Conservation (phyloP, 495 filamentous ascomycete genomes). For the Neurospora tetraspora region DNA sequence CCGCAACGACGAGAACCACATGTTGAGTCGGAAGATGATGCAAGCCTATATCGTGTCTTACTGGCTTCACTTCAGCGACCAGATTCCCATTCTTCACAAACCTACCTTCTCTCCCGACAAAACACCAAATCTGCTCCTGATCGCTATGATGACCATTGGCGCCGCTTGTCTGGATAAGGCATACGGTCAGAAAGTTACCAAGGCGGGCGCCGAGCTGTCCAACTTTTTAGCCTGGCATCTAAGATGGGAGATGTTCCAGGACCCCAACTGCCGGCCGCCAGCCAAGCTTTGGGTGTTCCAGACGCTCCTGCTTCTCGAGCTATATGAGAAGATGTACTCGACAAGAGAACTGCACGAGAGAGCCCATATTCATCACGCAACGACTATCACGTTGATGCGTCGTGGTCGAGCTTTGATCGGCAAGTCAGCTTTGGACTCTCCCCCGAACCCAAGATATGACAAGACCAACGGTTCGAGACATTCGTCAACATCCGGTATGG, state of each 20-base stretch:
- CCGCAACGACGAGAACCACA: constrained; percentile 57
- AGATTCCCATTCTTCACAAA: constrained; percentile 88
- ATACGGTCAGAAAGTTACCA: constrained; percentile 61
- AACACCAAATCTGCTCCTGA: constrained; percentile 73
- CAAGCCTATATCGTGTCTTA: constrained; percentile 88
- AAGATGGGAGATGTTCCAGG: constrained; percentile 86
- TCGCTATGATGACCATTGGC: constrained; percentile 91
- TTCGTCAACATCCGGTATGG: constrained; percentile 45
- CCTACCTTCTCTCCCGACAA: constrained; percentile 86
- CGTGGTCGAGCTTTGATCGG: constrained; percentile 86
- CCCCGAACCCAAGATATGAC: constrained; percentile 67
- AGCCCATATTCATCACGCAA: constrained; percentile 94
- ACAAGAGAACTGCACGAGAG: constrained; percentile 86
- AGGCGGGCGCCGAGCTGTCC: constrained; percentile 65
- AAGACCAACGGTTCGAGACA: constrained; percentile 48
- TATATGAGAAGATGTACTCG: constrained; percentile 96
- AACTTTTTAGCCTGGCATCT: constrained; percentile 87
- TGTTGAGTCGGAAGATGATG: constrained; percentile 88
- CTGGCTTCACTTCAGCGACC: constrained; percentile 91
- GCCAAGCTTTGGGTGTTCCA: constrained; percentile 98
- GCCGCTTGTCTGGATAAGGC: constrained; percentile 78
- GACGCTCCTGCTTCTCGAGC: constrained; percentile 75
- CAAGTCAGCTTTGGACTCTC: constrained; percentile 78
- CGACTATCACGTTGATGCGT: constrained; percentile 90
- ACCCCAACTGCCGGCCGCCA: constrained; percentile 82